Percentiles rank a stretch among this genome's conserved stretches.
These are phyloP conservation scores for Triangularia verruculosa DNA, from an alignment of 2,329 filamentous ascomycete genomes.

Conservation along the genomic window DNA sequence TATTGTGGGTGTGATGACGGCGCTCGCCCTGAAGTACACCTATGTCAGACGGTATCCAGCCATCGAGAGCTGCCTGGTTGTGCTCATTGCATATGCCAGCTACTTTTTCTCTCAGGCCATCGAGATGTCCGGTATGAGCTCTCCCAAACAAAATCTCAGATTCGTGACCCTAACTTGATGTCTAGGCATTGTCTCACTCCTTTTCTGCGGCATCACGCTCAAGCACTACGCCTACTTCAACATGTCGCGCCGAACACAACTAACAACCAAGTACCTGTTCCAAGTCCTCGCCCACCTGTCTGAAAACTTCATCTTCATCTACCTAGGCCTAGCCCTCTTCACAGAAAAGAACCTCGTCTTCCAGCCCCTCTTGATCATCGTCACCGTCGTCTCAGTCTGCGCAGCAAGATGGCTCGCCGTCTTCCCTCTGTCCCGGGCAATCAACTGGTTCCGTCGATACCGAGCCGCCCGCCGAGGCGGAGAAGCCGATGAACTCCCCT, in stretches of 20 bases:
- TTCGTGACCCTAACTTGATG: constrained; percentile 13
- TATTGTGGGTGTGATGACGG: constrained; percentile 80
- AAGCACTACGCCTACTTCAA: constrained; percentile 99
- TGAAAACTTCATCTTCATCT: constrained; percentile 99
- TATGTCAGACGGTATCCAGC: constrained; percentile 89
- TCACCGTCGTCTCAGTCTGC: constrained; percentile 89
- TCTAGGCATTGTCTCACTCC: constrained; percentile 87
- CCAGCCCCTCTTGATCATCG: constrained; percentile 91
- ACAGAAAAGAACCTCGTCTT: constrained; percentile 85
- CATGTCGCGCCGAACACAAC: constrained; percentile 95
- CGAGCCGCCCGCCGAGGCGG: constrained; percentile 70
- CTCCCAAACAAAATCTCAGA: neutral
- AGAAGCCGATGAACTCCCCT: constrained; percentile 85
- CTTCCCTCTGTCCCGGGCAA: constrained; percentile 82
- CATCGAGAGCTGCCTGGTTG: constrained; percentile 92
- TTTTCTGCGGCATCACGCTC: constrained; percentile 96
- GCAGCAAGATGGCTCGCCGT: constrained; percentile 90
- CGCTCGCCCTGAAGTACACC: constrained; percentile 88
- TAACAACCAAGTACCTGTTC: constrained; percentile 97
- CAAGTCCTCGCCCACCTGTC: constrained; percentile 91
- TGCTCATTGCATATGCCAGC: constrained; percentile 91
- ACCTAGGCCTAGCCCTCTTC: constrained; percentile 90
- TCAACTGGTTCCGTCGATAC: constrained; percentile 92
- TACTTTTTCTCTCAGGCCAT: constrained; percentile 98
- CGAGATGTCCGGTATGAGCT: constrained; percentile 79